Base-by-base conservation (phyloP, 345 rosid species). In the Linum usitatissimum region DNA sequence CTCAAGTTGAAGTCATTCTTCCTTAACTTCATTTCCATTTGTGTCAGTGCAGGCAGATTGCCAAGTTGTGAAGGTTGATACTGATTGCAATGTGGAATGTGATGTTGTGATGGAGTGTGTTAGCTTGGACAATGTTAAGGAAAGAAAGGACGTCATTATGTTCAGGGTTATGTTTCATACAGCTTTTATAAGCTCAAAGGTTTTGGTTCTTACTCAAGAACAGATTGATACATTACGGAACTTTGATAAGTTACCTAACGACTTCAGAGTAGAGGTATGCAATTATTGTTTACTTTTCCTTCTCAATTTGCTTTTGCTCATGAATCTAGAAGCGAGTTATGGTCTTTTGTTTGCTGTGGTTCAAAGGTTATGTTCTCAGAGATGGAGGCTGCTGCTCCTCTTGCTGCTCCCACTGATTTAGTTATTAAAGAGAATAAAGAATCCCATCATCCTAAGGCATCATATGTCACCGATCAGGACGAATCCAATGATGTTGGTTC, bases 21-120 rank as follows among this genome's bases (percentile, higher is more conserved):
- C 15, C 30, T 40, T 19, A 17, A n/a, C 51, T 21, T 34, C 13
- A 4, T 62, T 63, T n/a, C 12, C 17, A 1, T 17, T 42, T 57
- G 39, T 64, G n/a, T 80, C 75, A 65, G 71, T 79, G 80, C 85
- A 88, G 96, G 86, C 76, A 76, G 85, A 84, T 62, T 72, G 78
- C 55, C 85, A 82, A 68, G 53, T 80, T 66, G 83, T 83, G 53
- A 83, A 82, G 75, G 79, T 84, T 68, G 86, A 88, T 75, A 82
- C 84, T 65, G 75, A 73, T 78, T 84, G 88, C 68, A 87, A 79
- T 71, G 65, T 88, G 70, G 80, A 82, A 59, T 92, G 90, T 74
- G 96, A 88, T 82, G 84, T 84, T 19, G 90, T 88, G 73, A 78
- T 88, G 40, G 96, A 85, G 77, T 85, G 91, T 75, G 74, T 82